phyloP scores from a whole-genome alignment of 805 yeast species.

The Ogataea allantospora region DNA sequence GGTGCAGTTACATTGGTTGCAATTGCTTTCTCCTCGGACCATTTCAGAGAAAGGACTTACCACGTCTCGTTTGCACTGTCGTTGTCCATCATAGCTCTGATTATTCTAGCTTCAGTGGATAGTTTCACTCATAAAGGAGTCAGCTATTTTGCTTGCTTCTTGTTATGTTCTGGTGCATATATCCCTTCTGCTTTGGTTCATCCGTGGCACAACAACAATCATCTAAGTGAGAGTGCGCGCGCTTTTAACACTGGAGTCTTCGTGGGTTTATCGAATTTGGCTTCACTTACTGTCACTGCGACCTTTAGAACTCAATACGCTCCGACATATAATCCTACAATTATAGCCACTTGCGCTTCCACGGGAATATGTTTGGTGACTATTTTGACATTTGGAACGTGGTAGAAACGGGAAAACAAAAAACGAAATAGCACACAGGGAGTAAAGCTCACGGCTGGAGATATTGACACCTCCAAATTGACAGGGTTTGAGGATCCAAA shows the following conservation, averaged over 20 bases:
- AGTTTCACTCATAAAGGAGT: slow-evolving; percentile 15
- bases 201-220: slow-evolving; percentile 23
- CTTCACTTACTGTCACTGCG: slow-evolving; percentile 35
- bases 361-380: slow-evolving; percentile 17
- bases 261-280: slow-evolving; percentile 35
- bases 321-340: slow-evolving; percentile 34
- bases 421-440: slow-evolving; percentile 13
- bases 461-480: slow-evolving; percentile 14
- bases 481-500: slow-evolving; percentile 16
- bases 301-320: slow-evolving; percentile 35
- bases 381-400: slow-evolving; percentile 13
- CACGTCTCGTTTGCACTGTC: slow-evolving; percentile 16
- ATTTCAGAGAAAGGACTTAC: slow-evolving; percentile 9
- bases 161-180: slow-evolving; percentile 20
- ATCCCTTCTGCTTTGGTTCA: slow-evolving; percentile 21
- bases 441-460: slow-evolving; percentile 9
- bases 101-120: slow-evolving; percentile 16
- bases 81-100: slow-evolving; percentile 15
- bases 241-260: slow-evolving; percentile 21
- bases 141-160: slow-evolving; percentile 21
- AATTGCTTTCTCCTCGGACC: slow-evolving; percentile 11
- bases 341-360: slow-evolving; percentile 18
- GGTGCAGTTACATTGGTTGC: slow-evolving; percentile 13
- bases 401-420: slow-evolving; percentile 16
- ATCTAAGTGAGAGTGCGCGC: slow-evolving; percentile 15